Percentiles rank a stretch among this genome's conserved stretches.
Evolutionary conservation across 768 basidiomycete species (phyloP).

Genomic region (Chalciporus pseudorubinellus): DNA sequence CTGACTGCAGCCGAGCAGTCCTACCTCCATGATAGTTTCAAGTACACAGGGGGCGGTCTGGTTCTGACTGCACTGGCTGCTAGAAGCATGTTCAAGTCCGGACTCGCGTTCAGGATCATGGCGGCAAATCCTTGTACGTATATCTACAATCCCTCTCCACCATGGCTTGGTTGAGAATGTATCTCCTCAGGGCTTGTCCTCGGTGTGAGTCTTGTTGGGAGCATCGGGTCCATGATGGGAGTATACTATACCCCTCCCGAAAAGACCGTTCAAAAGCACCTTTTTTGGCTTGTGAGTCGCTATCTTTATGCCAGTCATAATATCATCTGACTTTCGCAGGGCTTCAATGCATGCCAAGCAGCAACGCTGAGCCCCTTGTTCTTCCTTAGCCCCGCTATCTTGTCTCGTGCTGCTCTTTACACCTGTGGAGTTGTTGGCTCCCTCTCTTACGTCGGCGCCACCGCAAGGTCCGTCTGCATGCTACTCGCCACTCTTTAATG

Average conservation of each 20-base stretch:
- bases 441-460: slow-evolving; percentile 84
- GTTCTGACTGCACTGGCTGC: slow-evolving; percentile 76
- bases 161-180: background rate
- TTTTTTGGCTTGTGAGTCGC: slow-evolving; percentile 70
- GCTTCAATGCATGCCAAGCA: slow-evolving; percentile 84
- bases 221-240: slow-evolving; percentile 85
- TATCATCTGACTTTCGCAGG: slow-evolving; percentile 38
- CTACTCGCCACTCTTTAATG: no score
- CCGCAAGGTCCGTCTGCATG: slow-evolving; percentile 57
- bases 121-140: slow-evolving; percentile 74
- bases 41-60: slow-evolving; percentile 81
- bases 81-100: slow-evolving; percentile 69
- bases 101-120: slow-evolving; percentile 72
- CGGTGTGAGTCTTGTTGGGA: slow-evolving; percentile 74
- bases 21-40: slow-evolving; percentile 75
- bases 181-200: slow-evolving; percentile 64
- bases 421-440: slow-evolving; percentile 85
- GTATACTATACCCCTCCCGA: slow-evolving; percentile 77
- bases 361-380: slow-evolving; percentile 86
- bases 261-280: slow-evolving; percentile 70
- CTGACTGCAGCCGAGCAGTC: slow-evolving; percentile 61
- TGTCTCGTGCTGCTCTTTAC: slow-evolving; percentile 85
- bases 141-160: background rate
- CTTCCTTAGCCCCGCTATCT: slow-evolving; percentile 81
- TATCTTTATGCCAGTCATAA: background rate